phyloP scores from a whole-genome alignment of 352 stramenopile genomes.

The Globisporangium cystogenes region DNA sequence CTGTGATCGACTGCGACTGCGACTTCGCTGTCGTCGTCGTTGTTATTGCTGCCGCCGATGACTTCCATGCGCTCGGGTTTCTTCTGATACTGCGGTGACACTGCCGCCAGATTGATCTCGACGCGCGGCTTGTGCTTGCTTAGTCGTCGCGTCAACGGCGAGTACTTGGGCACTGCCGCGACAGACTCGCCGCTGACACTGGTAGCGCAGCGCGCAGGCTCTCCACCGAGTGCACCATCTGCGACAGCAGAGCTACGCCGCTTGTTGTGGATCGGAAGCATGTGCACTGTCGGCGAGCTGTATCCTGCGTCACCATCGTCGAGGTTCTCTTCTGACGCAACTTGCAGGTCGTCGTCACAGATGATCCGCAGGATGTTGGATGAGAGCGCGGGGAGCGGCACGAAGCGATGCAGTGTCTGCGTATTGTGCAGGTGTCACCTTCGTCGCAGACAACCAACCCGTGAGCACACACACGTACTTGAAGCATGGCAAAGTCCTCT shows the following conservation, averaged over 20 bases:
- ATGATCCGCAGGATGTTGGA: slow-evolving; percentile 45
- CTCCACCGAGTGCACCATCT: background rate
- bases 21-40: background rate
- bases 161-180: slow-evolving; percentile 8
- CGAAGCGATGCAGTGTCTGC: slow-evolving; percentile 40
- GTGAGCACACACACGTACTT: slow-evolving; percentile 4
- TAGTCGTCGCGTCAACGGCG: slow-evolving; percentile 26
- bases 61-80: background rate
- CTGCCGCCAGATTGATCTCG: slow-evolving; percentile 30
- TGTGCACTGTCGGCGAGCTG: background rate
- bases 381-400: slow-evolving; percentile 43
- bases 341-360: slow-evolving; percentile 50
- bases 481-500: slow-evolving; percentile 51
- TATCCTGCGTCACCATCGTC: background rate
- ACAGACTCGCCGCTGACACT: background rate
- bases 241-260: background rate
- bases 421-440: background rate
- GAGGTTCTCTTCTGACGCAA: slow-evolving; percentile 18
- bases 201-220: background rate
- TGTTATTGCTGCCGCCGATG: background rate
- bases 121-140: slow-evolving; percentile 40
- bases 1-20: too few relatives aligned
- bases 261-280: background rate
- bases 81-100: slow-evolving; percentile 18
- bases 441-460: background rate